Base-by-base conservation (phyloP, 257 asterid species). In the Ocimum tenuiflorum region DNA sequence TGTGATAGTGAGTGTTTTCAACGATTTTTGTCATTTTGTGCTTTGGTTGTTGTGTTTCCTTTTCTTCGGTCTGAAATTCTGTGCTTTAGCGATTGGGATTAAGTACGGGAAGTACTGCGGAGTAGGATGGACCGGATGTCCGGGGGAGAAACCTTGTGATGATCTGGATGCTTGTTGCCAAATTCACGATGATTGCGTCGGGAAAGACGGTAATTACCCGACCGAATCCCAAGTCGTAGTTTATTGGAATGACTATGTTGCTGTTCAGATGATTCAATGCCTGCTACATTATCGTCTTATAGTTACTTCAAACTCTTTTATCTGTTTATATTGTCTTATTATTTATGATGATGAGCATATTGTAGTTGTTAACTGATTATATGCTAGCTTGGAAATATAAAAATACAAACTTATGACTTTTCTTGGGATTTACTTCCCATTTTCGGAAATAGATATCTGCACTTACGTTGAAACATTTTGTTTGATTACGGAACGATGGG, bases 101-200 rank as follows among this genome's bases (percentile, higher is more conserved):
- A 88, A 79, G 78, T 91, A 91, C 35, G 98, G 95, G 47, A 91
- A 91, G 87, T 91, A 80, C 74, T 91, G 98, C 38, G 98, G 98
- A 53, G 95, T 91, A 49, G 97, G 96, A 19, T 88, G 95, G 95
- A 81, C 83, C 0, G 97, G 97, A 22, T 91, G 97, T 67, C 81
- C 89, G 0, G 97, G 97, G 41, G 97, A 91, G 84, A 84, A 88
- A 67, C 97, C 97, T 62, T 91, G 97, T 52, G 97, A 91, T 75
- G 95, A 91, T 76, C 78, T 91, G 68, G 96, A 91, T 74, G 94
- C 91, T 66, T 91, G 97, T 75, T 91, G 96, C 75, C 76, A 85
- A 78, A 81, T 84, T 70, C 97, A 91, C 52, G 97, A 88, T 60
- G 91, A 85, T 13, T 91, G 97, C 61, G 94, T 88, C 7, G 96